phyloP scores from a whole-genome alignment of 2,329 filamentous ascomycete species.

The Fusarium sp. region DNA sequence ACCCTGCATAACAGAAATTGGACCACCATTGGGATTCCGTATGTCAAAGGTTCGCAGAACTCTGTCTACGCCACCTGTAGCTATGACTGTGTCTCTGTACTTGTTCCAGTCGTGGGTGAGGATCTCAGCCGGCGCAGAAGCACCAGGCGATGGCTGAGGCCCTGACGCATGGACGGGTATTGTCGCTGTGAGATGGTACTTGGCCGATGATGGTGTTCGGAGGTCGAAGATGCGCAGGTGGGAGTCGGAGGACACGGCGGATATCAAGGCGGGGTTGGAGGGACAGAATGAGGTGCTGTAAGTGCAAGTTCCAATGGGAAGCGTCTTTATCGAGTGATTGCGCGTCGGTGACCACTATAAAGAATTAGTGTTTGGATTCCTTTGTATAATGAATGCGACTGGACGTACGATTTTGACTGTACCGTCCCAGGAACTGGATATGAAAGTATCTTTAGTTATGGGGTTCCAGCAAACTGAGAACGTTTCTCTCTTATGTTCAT shows the following conservation, averaged over 20 bases:
- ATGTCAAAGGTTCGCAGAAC: conserved; percentile 92
- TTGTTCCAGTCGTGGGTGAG: conserved; percentile 99
- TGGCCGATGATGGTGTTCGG: conserved; percentile 83
- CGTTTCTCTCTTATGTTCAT: conserved; percentile 92
- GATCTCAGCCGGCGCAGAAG: conserved; percentile 78
- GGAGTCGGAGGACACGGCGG: conserved; percentile 88
- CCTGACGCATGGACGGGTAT: conserved; percentile 84
- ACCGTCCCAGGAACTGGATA: conserved; percentile 95
- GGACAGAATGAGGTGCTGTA: conserved; percentile 94
- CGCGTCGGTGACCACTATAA: conserved; percentile 84
- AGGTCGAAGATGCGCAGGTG: conserved; percentile 93
- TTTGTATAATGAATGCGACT: neutral
- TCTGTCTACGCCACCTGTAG: conserved; percentile 89
- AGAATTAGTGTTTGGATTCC: conserved; percentile 7
- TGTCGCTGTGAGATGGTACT: conserved; percentile 85
- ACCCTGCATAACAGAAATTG: conserved; percentile 79
- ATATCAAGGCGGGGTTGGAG: conserved; percentile 85
- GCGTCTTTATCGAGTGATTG: conserved; percentile 79
- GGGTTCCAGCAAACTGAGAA: conserved; percentile 95
- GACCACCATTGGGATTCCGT: conserved; percentile 77
- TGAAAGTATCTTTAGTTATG: conserved; percentile 88
- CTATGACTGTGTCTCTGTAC: conserved; percentile 86
- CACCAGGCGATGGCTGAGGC: conserved; percentile 53
- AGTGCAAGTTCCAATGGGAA: conserved; percentile 93
- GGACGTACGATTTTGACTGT: conserved; percentile 81